Conservation (phyloP, 306 rosid genomes). For the Myrica gale region DNA sequence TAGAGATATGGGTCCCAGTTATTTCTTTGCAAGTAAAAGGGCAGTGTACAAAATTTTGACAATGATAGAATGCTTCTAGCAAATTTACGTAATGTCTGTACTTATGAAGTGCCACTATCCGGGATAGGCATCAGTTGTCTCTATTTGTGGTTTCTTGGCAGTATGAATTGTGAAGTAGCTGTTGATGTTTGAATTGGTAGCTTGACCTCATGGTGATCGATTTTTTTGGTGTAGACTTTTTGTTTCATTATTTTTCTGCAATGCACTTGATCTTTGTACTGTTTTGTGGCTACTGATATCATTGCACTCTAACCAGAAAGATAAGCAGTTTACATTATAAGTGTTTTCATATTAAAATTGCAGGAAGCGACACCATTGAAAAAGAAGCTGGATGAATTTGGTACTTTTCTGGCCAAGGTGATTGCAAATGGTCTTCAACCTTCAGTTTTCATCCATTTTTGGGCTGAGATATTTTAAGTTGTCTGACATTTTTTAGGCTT, state of each 20-base stretch:
- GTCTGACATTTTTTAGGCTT: neutral
- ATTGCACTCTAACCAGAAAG: neutral
- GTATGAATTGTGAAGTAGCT: constrained; percentile 4
- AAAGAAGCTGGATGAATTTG: constrained; percentile 95
- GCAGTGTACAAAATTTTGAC: neutral
- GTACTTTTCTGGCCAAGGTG: constrained; percentile 96
- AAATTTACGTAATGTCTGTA: neutral
- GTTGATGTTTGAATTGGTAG: constrained; percentile 3
- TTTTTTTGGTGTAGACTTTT: constrained; percentile 19
- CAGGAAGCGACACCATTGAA: constrained; percentile 97
- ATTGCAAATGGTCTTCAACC: constrained; percentile 26
- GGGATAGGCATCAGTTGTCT: constrained; percentile 7
- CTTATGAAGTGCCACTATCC: neutral
- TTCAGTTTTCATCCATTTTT: neutral
- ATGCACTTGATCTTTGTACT: no score
- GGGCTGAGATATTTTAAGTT: neutral
- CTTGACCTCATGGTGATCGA: constrained; percentile 5
- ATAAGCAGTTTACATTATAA: constrained; percentile 4
- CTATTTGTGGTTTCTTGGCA: constrained; percentile 14
- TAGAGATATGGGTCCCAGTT: neutral
- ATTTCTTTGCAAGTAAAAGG: neutral
- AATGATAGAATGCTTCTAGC: neutral
- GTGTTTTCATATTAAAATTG: constrained; percentile 27
- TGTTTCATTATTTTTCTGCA: neutral
- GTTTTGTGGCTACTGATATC: neutral